Evolutionary conservation across 176 grass and related monocot genomes (phyloP).

Genomic region (Pontederia crassipes): DNA sequence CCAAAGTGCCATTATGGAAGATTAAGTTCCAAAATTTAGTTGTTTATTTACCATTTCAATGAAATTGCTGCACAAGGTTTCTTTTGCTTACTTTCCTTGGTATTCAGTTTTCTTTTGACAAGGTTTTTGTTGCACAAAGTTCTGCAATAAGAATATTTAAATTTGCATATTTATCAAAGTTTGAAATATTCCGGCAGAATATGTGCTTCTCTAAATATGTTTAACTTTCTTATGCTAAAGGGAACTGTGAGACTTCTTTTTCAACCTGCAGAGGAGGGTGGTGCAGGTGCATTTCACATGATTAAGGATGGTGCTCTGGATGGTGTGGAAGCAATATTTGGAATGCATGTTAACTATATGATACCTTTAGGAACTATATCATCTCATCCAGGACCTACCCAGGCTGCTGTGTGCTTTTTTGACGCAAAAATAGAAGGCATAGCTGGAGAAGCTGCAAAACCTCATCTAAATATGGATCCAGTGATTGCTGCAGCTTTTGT

Average conservation of each 20-base stretch:
- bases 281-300: slow-evolving; percentile 84
- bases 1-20: too few relatives aligned
- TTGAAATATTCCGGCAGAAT: not conserved
- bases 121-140: too few relatives aligned
- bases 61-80: too few relatives aligned
- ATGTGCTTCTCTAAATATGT: not conserved
- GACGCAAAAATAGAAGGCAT: slow-evolving; percentile 82
- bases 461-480: slow-evolving; percentile 76
- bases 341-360: slow-evolving; percentile 58
- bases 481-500: slow-evolving; percentile 50
- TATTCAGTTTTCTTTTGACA: too few relatives aligned
- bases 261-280: slow-evolving; percentile 91
- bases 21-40: too few relatives aligned
- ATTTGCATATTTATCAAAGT: not conserved
- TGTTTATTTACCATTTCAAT: too few relatives aligned
- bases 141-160: too few relatives aligned
- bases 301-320: slow-evolving; percentile 64
- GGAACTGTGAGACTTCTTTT: slow-evolving; percentile 91
- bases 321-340: slow-evolving; percentile 65
- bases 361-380: slow-evolving; percentile 41
- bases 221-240: slow-evolving; percentile 29
- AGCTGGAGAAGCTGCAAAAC: slow-evolving; percentile 53
- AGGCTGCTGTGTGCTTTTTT: slow-evolving; percentile 63
- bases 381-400: slow-evolving; percentile 54
- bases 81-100: too few relatives aligned